Conservation (phyloP, 106 monocot genomes). For the Platanthera zijinensis region DNA sequence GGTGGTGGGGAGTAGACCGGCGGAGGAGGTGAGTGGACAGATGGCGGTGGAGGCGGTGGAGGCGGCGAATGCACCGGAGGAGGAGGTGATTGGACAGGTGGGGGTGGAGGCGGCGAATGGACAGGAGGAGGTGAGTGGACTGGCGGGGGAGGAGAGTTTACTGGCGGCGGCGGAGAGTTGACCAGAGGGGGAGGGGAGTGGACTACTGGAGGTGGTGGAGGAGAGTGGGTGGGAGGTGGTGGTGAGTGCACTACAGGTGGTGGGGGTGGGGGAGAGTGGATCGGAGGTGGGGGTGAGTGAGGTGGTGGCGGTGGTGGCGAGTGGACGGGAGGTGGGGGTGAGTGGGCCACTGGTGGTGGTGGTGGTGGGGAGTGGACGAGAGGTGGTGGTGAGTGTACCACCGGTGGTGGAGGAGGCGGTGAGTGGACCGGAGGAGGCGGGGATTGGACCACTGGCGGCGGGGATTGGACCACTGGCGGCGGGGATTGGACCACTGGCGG, state of each 20-base stretch:
- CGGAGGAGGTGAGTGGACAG: neutral
- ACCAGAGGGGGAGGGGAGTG: neutral
- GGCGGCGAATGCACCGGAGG: constrained; percentile 1
- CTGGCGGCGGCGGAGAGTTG: neutral
- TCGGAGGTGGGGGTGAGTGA: neutral
- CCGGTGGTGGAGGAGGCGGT: neutral
- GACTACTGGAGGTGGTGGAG: constrained; percentile 3
- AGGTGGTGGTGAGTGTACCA: neutral
- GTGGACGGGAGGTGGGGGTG: constrained; percentile 4
- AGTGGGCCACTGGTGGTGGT: neutral
- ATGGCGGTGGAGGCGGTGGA: neutral
- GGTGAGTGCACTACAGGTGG: neutral
- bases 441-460: neutral
- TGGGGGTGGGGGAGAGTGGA: neutral
- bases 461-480: neutral
- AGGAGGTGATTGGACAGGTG: neutral
- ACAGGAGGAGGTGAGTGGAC: neutral
- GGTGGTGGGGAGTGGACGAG: constrained; percentile 1
- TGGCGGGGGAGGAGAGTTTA: neutral
- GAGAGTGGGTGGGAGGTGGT: constrained; percentile 3
- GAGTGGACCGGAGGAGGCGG: neutral
- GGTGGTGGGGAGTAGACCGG: constrained; percentile 4
- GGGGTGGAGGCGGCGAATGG: neutral
- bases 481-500: neutral
- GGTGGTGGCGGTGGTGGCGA: neutral